Base-by-base conservation (phyloP, 179 eudicot species). In the Drosera spatulata region DNA sequence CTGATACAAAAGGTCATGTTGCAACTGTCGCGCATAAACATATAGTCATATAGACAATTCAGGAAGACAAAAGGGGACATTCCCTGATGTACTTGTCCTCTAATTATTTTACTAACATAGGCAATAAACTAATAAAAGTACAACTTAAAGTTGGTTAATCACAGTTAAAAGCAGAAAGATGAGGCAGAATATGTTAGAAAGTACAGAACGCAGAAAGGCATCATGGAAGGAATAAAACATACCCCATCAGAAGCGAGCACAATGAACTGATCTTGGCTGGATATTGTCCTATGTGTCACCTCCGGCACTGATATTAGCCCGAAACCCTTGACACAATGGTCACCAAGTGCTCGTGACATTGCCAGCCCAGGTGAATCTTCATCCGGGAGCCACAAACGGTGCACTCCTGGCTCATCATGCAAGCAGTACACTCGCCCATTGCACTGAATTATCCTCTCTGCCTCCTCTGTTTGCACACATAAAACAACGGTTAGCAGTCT, bases 291-390 rank as follows among this genome's bases (percentile, higher is more conserved):
- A 33, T 89, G 82, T 14, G 82, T 89, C 33, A 93, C 97, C 66
- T 93, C 85, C 45, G 99, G 99, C 57, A 84, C 82, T 2, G 99
- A 93, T 39, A 85, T 84, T 2, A 93, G 86, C 46, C 99, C 99
- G 58, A 79, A 89, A 58, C 83, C 87, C 71, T 93, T 93, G 2
- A 93, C 61, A 55, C 97, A 89, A 52, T 84, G 81, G 72, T 93
- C 99, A 12, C 99, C 97, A 41, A 93, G 86, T 7, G 99, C 99
- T 69, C 99, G 75, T 3, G 99, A 93, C 99, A 93, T 87, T 50
- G 97, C 97, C 40, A 87, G 75, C 57, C 97, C 97, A 0, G 97
- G 97, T 2, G 82, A 63, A 38, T 82, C 88, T 72, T 75, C 94
- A 49, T 83, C 67, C 0, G 99, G 95, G 44, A 82, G 76, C 97